Conservation (phyloP, 2,329 filamentous ascomycete species). For the Colletotrichum kahawae region DNA sequence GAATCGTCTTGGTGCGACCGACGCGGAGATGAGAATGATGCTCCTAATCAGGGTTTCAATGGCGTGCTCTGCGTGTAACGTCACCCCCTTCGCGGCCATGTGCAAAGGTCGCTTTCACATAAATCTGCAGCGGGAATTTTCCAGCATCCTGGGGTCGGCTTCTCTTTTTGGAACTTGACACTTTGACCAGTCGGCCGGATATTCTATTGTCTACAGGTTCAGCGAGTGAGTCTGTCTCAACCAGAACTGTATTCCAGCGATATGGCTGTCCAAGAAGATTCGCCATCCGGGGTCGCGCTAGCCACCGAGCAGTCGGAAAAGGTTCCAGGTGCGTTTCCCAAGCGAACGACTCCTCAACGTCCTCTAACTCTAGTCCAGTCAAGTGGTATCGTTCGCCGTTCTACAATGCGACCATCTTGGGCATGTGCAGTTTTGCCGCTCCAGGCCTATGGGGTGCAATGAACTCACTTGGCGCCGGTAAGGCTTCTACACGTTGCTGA, state of each 20-base stretch:
- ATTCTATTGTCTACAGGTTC: not conserved
- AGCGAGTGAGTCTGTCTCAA: not conserved
- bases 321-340: not conserved
- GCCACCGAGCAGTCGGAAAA: not conserved
- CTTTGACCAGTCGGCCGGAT: not conserved
- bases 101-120: not conserved
- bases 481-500: not conserved
- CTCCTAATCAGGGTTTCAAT: not conserved
- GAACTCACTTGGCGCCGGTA: slow-evolving; percentile 29
- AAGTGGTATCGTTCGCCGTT: slow-evolving; percentile 30
- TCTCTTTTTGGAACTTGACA: not conserved
- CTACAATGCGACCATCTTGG: slow-evolving; percentile 33
- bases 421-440: slow-evolving; percentile 32
- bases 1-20: not conserved
- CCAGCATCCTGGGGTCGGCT: not conserved
- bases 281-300: not conserved
- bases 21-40: not conserved
- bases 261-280: not conserved
- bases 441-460: slow-evolving; percentile 34
- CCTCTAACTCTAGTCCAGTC: not conserved
- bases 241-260: not conserved
- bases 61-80: slow-evolving; percentile 10
- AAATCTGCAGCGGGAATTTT: not conserved
- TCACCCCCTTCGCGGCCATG: not conserved
- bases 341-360: not conserved